Conservation (phyloP, 2,329 filamentous ascomycete species). For the Zasmidium cellare region DNA sequence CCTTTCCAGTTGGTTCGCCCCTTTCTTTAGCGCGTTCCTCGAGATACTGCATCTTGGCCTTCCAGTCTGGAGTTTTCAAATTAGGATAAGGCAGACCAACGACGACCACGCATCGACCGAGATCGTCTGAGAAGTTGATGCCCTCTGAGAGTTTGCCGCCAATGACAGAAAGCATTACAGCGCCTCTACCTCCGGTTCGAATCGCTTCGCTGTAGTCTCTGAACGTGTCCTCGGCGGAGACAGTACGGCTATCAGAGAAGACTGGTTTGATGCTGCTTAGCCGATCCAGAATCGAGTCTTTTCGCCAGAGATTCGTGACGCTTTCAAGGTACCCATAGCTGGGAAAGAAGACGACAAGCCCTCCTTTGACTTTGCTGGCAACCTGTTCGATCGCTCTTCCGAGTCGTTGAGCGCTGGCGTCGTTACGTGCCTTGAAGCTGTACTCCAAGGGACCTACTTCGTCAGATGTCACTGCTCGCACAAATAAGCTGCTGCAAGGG, state of each 20-base stretch:
- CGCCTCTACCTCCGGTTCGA: conserved; percentile 56
- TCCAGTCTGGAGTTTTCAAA: conserved; percentile 85
- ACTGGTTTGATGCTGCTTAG: conserved; percentile 38
- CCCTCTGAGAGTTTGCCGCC: conserved; percentile 95
- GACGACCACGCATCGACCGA: conserved; percentile 88
- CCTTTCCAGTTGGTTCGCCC: conserved; percentile 41
- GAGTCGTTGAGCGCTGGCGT: conserved; percentile 67
- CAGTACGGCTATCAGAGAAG: conserved; percentile 58
- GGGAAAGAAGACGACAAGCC: conserved; percentile 91
- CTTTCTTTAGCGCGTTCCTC: conserved; percentile 57
- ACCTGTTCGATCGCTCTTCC: conserved; percentile 72
- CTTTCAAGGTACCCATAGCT: conserved; percentile 88
- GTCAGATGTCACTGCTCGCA: conserved; percentile 64
- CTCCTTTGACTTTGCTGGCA: conserved; percentile 75
- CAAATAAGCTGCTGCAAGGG: conserved; percentile 75
- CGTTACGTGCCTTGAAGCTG: conserved; percentile 75
- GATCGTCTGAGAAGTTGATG: conserved; percentile 92
- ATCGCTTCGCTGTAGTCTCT: conserved; percentile 72
- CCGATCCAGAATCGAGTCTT: conserved; percentile 28
- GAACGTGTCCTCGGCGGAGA: conserved; percentile 68
- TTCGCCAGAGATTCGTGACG: conserved; percentile 54
- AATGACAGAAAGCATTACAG: conserved; percentile 83
- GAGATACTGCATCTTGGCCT: conserved; percentile 84
- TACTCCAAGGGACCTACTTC: conserved; percentile 71
- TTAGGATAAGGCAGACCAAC: conserved; percentile 93